Conservation (phyloP, 306 rosid species). For the Gastrolobium villosum region DNA sequence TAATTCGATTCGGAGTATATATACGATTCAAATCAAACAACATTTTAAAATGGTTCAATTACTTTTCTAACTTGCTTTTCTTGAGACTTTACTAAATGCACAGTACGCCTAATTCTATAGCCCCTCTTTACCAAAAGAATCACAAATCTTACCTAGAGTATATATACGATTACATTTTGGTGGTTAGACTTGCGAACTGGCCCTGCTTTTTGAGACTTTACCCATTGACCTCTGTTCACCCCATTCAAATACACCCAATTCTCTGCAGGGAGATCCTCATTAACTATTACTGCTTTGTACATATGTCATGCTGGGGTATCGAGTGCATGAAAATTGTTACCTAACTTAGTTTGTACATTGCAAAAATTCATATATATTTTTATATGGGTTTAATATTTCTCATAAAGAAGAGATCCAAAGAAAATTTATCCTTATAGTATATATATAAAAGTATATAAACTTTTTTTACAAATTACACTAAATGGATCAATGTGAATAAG, state of each 20-base stretch:
- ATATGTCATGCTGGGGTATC: constrained; percentile 33
- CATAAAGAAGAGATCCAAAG: no score
- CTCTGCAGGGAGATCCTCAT: background rate
- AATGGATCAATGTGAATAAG: no score
- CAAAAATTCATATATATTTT: background rate
- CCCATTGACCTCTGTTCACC: background rate
- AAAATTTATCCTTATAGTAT: no score
- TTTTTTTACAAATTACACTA: no score
- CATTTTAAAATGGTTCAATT: no score
- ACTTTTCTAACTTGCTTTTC: no score
- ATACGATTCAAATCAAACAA: no score
- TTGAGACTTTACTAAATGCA: no score
- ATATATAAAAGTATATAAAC: no score
- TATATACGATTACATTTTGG: background rate
- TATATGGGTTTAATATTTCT: no score
- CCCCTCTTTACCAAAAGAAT: background rate
- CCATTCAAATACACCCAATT: constrained; percentile 2
- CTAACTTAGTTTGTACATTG: constrained; percentile 41
- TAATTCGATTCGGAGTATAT: no score
- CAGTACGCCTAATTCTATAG: no score
- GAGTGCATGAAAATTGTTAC: constrained; percentile 38
- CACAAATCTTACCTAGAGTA: constrained; percentile 6
- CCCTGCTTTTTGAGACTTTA: background rate
- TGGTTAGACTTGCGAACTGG: background rate
- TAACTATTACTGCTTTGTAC: constrained; percentile 16